Base-by-base conservation (phyloP, 352 stramenopile species). In the Phytophthora pluvialis region DNA sequence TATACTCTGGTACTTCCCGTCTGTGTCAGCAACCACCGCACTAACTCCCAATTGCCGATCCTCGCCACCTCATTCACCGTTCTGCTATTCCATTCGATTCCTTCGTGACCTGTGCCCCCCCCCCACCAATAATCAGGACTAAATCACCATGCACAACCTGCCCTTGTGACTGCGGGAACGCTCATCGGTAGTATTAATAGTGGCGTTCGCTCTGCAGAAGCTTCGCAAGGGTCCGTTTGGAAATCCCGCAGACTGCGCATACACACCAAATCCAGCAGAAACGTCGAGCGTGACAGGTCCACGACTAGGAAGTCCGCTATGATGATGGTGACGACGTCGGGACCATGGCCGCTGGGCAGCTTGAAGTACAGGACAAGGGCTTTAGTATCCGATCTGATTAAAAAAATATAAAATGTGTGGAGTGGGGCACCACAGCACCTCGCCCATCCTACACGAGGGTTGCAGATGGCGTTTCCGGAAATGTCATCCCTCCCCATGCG, bases 201-300 rank as follows among this genome's bases (percentile, higher is more conserved):
- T 42, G 32, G 6, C 13, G 39, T 12, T 70, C 54, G 16, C 25
- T 50, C 6, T 60, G 61, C 3, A 69, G 11, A 11, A 64, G 21
- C 25, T 64, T 64, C 4, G 45, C 33, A 11, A 57, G 18, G 1
- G 12, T 69, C 54, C 53, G 59, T 12, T 38, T 29, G 5, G 7
- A 15, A 38, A 28, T 59, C 35, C 31, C 26, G 42, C 21, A 68
- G 48, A 48, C 58, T 36, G 8, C 48, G 28, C 10, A 29, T 40
- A 51, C 60, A 63, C 25, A 64, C 25, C 28, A 64, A 31, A 35
- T 70, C 46, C 31, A 70, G 28, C 5, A 64, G 40, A 11, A 16
- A 21, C 3, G 40, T 35, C 4, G 45, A 59, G 4, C 46, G 38
- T 18, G 44, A 21, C 6, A 68, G 28, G 21, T 63, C 52, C 1